These are phyloP conservation scores for Sequoia sempervirens DNA, from an alignment of 75 land plant species.

Conservation along the genomic window DNA sequence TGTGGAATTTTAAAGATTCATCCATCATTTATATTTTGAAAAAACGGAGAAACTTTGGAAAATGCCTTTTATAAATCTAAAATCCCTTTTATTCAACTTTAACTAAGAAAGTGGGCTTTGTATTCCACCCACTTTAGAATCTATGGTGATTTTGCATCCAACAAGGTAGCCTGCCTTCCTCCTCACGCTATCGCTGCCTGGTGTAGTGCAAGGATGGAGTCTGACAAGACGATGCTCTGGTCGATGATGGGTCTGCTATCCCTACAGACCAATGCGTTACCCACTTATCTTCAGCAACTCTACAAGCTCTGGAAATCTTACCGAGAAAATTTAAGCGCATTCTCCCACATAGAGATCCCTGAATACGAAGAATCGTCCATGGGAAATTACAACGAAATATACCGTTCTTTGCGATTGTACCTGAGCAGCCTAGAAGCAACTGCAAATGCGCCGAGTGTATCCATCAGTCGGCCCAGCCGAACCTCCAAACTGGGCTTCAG, in stretches of 20 bases:
- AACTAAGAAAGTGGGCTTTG: too few relatives aligned
- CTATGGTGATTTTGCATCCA: too few relatives aligned
- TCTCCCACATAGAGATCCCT: background rate
- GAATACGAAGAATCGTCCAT: background rate
- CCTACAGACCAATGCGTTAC: background rate
- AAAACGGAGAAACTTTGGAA: too few relatives aligned
- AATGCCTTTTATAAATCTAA: too few relatives aligned
- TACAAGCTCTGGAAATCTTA: background rate
- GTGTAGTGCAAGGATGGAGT: background rate
- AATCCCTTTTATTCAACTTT: too few relatives aligned
- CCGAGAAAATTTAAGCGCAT: background rate
- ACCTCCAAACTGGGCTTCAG: conserved; percentile 19
- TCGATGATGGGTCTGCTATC: background rate
- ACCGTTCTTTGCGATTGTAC: background rate
- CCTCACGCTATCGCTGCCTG: conserved; percentile 14
- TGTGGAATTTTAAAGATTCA: too few relatives aligned
- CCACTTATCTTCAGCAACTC: background rate
- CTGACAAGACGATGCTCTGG: background rate
- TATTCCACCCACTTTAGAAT: too few relatives aligned
- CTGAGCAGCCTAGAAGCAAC: conserved; percentile 19
- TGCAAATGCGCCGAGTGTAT: conserved; percentile 23
- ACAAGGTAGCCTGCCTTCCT: too few relatives aligned
- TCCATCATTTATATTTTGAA: too few relatives aligned
- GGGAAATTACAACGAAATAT: background rate
- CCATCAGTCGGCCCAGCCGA: conserved; percentile 23